phyloP scores from a whole-genome alignment of 345 rosid genomes.

The Euphorbia lathyris region DNA sequence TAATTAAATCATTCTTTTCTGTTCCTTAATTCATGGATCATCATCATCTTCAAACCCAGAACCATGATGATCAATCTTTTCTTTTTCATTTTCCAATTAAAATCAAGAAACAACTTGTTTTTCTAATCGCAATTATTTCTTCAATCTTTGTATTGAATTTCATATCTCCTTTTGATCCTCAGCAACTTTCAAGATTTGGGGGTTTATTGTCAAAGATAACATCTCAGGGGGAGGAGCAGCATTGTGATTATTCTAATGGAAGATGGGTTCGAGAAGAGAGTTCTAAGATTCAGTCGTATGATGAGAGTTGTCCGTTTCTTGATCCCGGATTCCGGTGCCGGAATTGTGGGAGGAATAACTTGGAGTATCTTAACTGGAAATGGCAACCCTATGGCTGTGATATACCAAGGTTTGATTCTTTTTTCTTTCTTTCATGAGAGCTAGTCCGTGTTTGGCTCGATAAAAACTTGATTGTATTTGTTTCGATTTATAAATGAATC shows the following conservation, averaged over 20 bases:
- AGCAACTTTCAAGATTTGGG: not conserved
- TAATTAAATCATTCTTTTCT: conserved; percentile 3
- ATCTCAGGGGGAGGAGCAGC: not conserved
- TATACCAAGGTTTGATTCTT: conserved; percentile 54
- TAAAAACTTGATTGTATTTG: too few relatives aligned
- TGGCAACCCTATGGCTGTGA: conserved; percentile 84
- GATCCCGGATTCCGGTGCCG: conserved; percentile 78
- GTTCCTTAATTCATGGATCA: conserved; percentile 39
- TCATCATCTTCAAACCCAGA: conserved; percentile 14
- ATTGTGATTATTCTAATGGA: conserved; percentile 64
- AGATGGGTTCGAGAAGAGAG: conserved; percentile 57
- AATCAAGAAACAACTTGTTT: conserved; percentile 35
- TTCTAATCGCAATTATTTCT: conserved; percentile 35
- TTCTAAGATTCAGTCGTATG: conserved; percentile 28
- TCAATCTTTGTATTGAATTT: conserved; percentile 27
- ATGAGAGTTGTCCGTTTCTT: conserved; percentile 71
- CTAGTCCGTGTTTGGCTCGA: too few relatives aligned
- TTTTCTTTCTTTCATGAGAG: not conserved
- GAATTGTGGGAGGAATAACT: conserved; percentile 57
- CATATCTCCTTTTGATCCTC: conserved; percentile 7
- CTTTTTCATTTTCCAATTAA: conserved; percentile 20
- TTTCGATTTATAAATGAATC: too few relatives aligned
- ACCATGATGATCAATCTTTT: conserved; percentile 15
- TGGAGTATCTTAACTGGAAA: conserved; percentile 67
- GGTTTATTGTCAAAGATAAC: conserved; percentile 14